These are phyloP conservation scores for Xylariaceae sp. DNA, from an alignment of 2,329 filamentous ascomycete species.

Conservation along the genomic window DNA sequence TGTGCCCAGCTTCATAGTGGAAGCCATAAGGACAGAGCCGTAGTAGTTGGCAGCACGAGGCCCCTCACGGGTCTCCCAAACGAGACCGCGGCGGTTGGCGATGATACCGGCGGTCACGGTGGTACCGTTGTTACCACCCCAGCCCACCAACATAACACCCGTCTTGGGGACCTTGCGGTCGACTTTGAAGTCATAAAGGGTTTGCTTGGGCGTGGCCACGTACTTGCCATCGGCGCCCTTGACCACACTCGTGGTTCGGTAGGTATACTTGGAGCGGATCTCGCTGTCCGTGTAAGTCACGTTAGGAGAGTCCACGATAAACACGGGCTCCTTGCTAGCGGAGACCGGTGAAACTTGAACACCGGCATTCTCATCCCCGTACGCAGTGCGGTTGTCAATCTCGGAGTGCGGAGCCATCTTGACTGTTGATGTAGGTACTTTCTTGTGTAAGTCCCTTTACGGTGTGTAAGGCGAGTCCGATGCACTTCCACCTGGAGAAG, in stretches of 20 bases:
- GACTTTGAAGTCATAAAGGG: slow-evolving; percentile 94
- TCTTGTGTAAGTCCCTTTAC: slow-evolving; percentile 40
- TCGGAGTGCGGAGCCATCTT: slow-evolving; percentile 92
- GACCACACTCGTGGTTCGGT: slow-evolving; percentile 84
- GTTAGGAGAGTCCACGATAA: slow-evolving; percentile 87
- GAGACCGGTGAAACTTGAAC: slow-evolving; percentile 29
- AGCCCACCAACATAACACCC: slow-evolving; percentile 95
- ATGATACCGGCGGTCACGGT: slow-evolving; percentile 96
- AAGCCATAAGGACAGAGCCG: slow-evolving; percentile 93
- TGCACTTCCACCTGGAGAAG: slow-evolving; percentile 72
- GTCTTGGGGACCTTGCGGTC: slow-evolving; percentile 89
- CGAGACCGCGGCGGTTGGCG: slow-evolving; percentile 80
- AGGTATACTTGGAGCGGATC: slow-evolving; percentile 92
- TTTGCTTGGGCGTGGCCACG: slow-evolving; percentile 81
- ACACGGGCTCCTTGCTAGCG: slow-evolving; percentile 52
- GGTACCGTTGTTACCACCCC: slow-evolving; percentile 96
- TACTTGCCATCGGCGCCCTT: slow-evolving; percentile 66
- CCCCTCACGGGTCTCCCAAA: slow-evolving; percentile 93
- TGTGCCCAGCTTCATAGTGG: slow-evolving; percentile 92
- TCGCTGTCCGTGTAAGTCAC: slow-evolving; percentile 82
- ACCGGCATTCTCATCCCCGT: slow-evolving; percentile 52
- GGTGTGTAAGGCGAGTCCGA: slow-evolving; percentile 58
- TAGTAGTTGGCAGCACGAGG: slow-evolving; percentile 89
- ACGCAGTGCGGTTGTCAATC: slow-evolving; percentile 49
- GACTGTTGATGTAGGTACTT: slow-evolving; percentile 14